These are phyloP conservation scores for Fagopyrum esculentum DNA, from an alignment of 148 eudicot species.

Conservation along the genomic window DNA sequence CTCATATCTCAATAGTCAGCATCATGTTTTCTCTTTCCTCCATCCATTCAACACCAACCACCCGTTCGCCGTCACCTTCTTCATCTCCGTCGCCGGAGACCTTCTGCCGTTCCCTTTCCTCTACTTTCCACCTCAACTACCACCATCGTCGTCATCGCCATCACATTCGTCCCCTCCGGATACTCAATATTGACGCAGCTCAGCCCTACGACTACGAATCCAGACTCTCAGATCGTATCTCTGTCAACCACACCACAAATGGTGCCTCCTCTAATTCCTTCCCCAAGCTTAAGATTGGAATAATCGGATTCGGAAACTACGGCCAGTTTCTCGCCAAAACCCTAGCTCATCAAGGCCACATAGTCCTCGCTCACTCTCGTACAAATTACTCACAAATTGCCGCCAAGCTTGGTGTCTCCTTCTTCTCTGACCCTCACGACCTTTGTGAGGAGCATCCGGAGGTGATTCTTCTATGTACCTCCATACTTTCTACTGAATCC, in stretches of 20 bases:
- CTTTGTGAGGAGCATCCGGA: slow-evolving; percentile 83
- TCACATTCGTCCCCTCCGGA: slow-evolving; percentile 14
- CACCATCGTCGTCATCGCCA: slow-evolving; percentile 2
- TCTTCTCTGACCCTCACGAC: slow-evolving; percentile 53
- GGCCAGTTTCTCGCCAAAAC: slow-evolving; percentile 77
- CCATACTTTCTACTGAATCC: slow-evolving; percentile 63
- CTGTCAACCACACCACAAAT: slow-evolving; percentile 3
- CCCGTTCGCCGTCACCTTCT: not conserved
- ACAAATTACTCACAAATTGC: slow-evolving; percentile 43
- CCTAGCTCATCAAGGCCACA: slow-evolving; percentile 58
- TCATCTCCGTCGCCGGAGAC: not conserved
- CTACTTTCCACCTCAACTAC: not conserved
- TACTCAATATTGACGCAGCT: slow-evolving; percentile 35
- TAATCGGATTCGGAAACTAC: slow-evolving; percentile 71
- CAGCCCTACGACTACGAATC: slow-evolving; percentile 45
- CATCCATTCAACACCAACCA: not conserved
- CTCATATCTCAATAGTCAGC: not conserved
- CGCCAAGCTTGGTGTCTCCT: slow-evolving; percentile 39
- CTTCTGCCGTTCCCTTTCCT: not conserved
- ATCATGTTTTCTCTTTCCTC: slow-evolving; percentile 12
- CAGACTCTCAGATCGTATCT: slow-evolving; percentile 20
- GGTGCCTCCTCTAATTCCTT: slow-evolving; percentile 8
- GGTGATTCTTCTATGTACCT: slow-evolving; percentile 67
- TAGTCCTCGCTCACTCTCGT: slow-evolving; percentile 62
- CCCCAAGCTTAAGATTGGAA: slow-evolving; percentile 46